Evolutionary conservation across 1,139 yeast genomes (phyloP).

Genomic region (Protomyces inouyei): DNA sequence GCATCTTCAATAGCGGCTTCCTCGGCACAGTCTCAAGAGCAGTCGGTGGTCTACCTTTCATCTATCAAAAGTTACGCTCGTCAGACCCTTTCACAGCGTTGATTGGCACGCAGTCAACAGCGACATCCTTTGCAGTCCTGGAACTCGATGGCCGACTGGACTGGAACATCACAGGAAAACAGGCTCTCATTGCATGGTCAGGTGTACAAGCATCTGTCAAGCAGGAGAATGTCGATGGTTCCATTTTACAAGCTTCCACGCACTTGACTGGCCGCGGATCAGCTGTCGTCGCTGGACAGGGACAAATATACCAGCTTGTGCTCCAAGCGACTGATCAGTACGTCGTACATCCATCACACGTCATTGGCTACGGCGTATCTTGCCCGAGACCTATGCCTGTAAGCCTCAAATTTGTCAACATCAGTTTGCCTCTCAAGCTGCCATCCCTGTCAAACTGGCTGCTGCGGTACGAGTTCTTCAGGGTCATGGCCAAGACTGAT

Average conservation of each 20-base stretch:
- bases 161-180: constrained; percentile 39
- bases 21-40: constrained; percentile 1
- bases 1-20: constrained; percentile 11
- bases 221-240: constrained; percentile 32
- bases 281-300: constrained; percentile 41
- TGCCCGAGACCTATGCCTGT: constrained; percentile 17
- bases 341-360: constrained; percentile 37
- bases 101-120: constrained; percentile 32
- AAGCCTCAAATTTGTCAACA: not conserved
- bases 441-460: constrained; percentile 2
- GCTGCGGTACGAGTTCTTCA: constrained; percentile 8
- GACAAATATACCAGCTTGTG: constrained; percentile 39
- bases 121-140: constrained; percentile 37
- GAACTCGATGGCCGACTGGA: constrained; percentile 43
- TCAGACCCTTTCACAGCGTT: constrained; percentile 34
- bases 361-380: constrained; percentile 40
- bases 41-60: constrained; percentile 11
- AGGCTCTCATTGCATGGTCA: constrained; percentile 40
- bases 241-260: constrained; percentile 36
- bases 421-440: constrained; percentile 13
- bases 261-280: constrained; percentile 42
- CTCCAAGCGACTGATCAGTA: constrained; percentile 39
- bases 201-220: constrained; percentile 33
- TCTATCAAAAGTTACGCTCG: constrained; percentile 30
- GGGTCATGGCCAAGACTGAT: constrained; percentile 28